Base-by-base conservation (phyloP, 176 grass and related monocot genomes). In the Hyparrhenia diplandra region DNA sequence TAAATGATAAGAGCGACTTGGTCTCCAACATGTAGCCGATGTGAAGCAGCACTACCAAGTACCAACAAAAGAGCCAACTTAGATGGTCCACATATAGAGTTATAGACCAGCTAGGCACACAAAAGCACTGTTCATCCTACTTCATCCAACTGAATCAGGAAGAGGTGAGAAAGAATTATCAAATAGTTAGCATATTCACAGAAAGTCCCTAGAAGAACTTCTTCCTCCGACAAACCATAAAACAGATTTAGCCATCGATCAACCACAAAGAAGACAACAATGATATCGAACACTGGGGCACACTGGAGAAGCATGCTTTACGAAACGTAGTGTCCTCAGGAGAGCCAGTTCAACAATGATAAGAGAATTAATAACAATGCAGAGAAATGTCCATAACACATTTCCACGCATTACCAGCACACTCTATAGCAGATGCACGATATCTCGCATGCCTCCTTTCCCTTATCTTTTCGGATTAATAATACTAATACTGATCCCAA, bases 371-470 rank as follows among this genome's bases (percentile, higher is more conserved):
- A 2, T 20, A 86, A 69, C 17, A 87, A 70, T 13, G 16, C 57
- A 46, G 24, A 37, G 10, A 17, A 11, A 80, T 29, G 71, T 89
- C 8, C 69, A 42, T 55, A 34, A n/a, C n/a, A 55, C 72, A 45
- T 64, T 84, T 55, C 4, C 12, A 63, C 67, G 3, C n/a, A n/a
- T n/a, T 93, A 98, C 96, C 96, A 84, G 92, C 47, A 98, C 92
- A 64, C n/a, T 95, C 92, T 69, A 98, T 89, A 34, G 96, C 92
- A 45, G 87, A 30, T 0, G 90, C 90, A 74, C 95, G 71, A 88
- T 98, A 98, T 82, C 92, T 93, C 73, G 52, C 95, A 98, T 73
- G 90, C 92, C 71, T 94, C 92, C 55, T 82, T 93, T 29, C 95
- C 92, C 75, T 91, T 91, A 18, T 80, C 88, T 18, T 93, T 91